Conservation (phyloP, 208 protist genomes). For the Perkinsela sp. region DNA sequence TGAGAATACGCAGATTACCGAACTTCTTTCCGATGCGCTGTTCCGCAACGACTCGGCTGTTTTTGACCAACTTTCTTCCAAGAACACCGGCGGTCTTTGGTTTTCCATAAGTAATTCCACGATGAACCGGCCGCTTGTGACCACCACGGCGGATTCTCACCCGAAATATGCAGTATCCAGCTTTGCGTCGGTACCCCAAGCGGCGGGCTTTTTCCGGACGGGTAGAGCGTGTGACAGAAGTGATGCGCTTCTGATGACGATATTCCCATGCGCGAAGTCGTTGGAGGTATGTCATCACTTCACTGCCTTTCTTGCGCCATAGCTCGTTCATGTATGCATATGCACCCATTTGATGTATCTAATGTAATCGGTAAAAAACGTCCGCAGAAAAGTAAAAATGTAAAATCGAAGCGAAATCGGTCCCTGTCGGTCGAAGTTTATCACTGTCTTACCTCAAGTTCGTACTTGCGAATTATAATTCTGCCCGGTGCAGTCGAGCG, state of each 20-base stretch:
- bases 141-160: constrained; percentile 91
- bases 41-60: constrained; percentile 82
- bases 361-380: constrained; percentile 3
- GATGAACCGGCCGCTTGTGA: constrained; percentile 82
- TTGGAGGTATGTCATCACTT: constrained; percentile 95
- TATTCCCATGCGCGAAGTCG: constrained; percentile 96
- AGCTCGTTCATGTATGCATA: constrained; percentile 99
- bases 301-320: constrained; percentile 98
- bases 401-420: too few relatives aligned
- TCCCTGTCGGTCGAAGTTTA: too few relatives aligned
- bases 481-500: neutral
- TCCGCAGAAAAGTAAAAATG: constrained; percentile 4
- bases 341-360: constrained; percentile 87
- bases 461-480: neutral
- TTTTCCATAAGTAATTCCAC: constrained; percentile 95
- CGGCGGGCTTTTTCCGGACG: constrained; percentile 94
- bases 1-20: constrained; percentile 90
- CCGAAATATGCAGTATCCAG: constrained; percentile 95
- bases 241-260: constrained; percentile 72
- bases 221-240: constrained; percentile 75
- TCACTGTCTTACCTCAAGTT: neutral
- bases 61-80: constrained; percentile 82
- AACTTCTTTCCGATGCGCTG: constrained; percentile 79
- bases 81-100: constrained; percentile 86
- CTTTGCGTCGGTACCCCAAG: constrained; percentile 98